Conservation (phyloP, 768 basidiomycete genomes). For the Calocybe cyanea region DNA sequence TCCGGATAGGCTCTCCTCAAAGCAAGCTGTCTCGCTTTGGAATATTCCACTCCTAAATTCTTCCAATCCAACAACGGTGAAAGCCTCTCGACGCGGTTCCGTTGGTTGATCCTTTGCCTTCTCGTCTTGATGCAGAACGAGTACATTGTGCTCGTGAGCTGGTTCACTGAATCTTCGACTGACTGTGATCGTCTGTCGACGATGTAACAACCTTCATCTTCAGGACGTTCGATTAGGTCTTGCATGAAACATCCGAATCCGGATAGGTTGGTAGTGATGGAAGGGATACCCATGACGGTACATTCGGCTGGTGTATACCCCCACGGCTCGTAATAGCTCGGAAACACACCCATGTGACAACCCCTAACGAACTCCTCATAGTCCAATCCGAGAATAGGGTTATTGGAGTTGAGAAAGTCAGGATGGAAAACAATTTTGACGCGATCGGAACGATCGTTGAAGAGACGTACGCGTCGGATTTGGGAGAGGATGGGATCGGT, state of each 20-base stretch:
- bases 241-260: slow-evolving; percentile 99
- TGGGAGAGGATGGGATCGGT: slow-evolving; percentile 94
- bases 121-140: slow-evolving; percentile 77
- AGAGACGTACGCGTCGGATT: slow-evolving; percentile 88
- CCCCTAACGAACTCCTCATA: slow-evolving; percentile 99
- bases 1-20: slow-evolving; percentile 94
- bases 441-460: slow-evolving; percentile 84
- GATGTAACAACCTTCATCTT: slow-evolving; percentile 96
- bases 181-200: slow-evolving; percentile 88
- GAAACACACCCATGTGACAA: slow-evolving; percentile 98
- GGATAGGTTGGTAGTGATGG: slow-evolving; percentile 94
- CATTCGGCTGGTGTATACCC: slow-evolving; percentile 98
- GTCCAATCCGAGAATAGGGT: slow-evolving; percentile 94
- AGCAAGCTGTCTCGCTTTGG: slow-evolving; percentile 90
- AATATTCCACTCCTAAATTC: slow-evolving; percentile 94
- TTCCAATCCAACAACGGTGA: slow-evolving; percentile 97
- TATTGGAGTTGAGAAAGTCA: slow-evolving; percentile 96
- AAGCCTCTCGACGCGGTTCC: slow-evolving; percentile 94
- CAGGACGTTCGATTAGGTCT: slow-evolving; percentile 90
- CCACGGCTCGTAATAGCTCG: slow-evolving; percentile 96
- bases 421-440: slow-evolving; percentile 99
- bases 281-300: slow-evolving; percentile 99
- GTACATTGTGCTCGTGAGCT: slow-evolving; percentile 75
- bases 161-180: slow-evolving; percentile 87
- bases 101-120: slow-evolving; percentile 97